Percentiles rank a stretch among this genome's conserved stretches.
These are phyloP conservation scores for Actinidia arguta DNA, from an alignment of 179 eudicot species.

Conservation along the genomic window DNA sequence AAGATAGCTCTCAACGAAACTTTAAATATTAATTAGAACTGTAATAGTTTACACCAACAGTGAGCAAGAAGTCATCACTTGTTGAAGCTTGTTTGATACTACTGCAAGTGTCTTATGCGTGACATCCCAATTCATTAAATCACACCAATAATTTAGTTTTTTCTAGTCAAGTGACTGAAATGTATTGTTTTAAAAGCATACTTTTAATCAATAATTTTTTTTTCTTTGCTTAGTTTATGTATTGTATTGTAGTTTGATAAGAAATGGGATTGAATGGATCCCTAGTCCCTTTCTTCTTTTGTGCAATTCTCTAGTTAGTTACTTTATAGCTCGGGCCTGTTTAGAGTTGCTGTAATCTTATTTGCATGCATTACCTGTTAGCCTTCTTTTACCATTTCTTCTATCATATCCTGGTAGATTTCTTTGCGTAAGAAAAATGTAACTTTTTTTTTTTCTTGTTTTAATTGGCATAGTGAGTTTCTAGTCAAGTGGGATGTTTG, in stretches of 20 bases:
- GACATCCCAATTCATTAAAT: background rate
- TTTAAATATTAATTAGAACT: background rate
- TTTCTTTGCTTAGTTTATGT: background rate
- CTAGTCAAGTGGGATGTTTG: background rate
- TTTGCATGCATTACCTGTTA: too few species aligned
- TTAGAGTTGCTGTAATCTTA: too few species aligned
- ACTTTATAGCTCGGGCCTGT: too few species aligned
- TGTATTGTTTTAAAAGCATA: background rate
- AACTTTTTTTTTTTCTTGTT: too few species aligned
- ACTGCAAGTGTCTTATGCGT: background rate
- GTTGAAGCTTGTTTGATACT: background rate
- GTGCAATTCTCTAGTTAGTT: too few species aligned
- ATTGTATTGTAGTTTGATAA: background rate
- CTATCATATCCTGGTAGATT: too few species aligned
- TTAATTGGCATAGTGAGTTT: too few species aligned
- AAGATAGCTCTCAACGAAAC: background rate
- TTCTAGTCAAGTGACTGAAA: background rate
- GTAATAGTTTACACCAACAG: background rate
- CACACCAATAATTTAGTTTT: background rate
- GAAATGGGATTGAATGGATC: background rate
- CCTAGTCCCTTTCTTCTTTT: too few species aligned
- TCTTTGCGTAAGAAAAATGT: too few species aligned
- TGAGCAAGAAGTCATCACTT: constrained; percentile 8
- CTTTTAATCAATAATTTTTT: background rate
- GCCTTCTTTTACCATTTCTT: too few species aligned